These are phyloP conservation scores for Pinguiococcus pyrenoidosus DNA, from an alignment of 108 stramenopile species.

Conservation along the genomic window DNA sequence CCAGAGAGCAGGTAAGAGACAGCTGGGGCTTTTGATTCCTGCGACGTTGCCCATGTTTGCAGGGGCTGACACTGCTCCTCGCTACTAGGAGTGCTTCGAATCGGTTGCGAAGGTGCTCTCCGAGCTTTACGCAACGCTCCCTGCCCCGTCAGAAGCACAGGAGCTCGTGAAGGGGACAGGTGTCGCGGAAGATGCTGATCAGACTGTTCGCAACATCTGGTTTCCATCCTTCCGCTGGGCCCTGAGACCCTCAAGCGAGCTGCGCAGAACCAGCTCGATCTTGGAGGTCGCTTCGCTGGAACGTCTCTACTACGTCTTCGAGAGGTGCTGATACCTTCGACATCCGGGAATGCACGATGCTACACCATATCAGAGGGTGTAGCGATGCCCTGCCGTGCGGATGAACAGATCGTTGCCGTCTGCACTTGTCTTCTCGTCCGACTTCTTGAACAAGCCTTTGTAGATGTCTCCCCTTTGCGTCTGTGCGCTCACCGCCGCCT, in stretches of 20 bases:
- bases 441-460: too few species aligned
- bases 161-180: background rate
- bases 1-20: slow-evolving; percentile 14
- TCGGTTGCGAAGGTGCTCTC: slow-evolving; percentile 24
- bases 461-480: too few species aligned
- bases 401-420: too few species aligned
- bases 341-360: too few species aligned
- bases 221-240: slow-evolving; percentile 17
- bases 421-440: too few species aligned
- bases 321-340: slow-evolving; percentile 40
- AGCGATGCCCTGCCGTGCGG: too few species aligned
- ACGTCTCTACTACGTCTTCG: slow-evolving; percentile 36
- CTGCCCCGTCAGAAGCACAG: background rate
- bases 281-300: slow-evolving; percentile 30
- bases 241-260: slow-evolving; percentile 13
- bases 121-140: slow-evolving; percentile 14
- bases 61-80: background rate
- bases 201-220: slow-evolving; percentile 7
- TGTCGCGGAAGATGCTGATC: background rate
- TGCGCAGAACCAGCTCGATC: slow-evolving; percentile 1
- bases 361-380: too few species aligned
- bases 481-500: too few species aligned
- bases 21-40: too few species aligned
- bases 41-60: too few species aligned
- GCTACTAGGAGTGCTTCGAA: slow-evolving; percentile 8